Evolutionary conservation across 108 stramenopile species (phyloP), one percentile per base, ranked within the genome.

Genomic region (Asterionellopsis glacialis): DNA sequence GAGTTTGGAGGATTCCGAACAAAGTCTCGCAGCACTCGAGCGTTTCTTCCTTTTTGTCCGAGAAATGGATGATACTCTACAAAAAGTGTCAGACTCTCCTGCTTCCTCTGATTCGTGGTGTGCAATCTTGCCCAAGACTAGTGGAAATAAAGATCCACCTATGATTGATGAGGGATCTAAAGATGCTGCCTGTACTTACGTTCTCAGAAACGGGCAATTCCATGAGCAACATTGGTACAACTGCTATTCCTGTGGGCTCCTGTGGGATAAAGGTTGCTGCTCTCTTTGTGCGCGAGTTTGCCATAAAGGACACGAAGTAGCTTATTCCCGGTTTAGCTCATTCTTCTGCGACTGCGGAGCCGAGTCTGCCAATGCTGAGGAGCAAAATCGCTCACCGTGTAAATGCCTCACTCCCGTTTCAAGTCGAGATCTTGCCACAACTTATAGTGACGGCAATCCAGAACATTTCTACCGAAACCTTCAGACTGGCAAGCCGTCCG

Each of bases 341-440:
- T 94, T 94, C 64, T 94, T 94, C 72, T 94, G 93, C 55, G 93
- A 94, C 65, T 94, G 93, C 72, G 93, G 87, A 9, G 89, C 87
- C 4, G 83, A 88, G 52, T 70, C 70, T 25, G 70, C 65, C 41
- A 49, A 47, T 41, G 72, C 69, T 16, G 61, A 28, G 6, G 74
- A 69, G 55, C 57, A 70, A 47, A 73, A 65, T 41, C 63, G 85
- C 15, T 66, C 69, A n/a, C 55, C 67, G 0, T 90, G 89, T 69
- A 73, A 75, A 59, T 90, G 89, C 55, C 57, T 90, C n/a, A 51
- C 74, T 26, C 74, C 79, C 47, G 11, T 87, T 0, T 62, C 81
- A 25, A 58, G 56, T 7, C 33, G 27, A 59, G 58, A 25, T 33
- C 33, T 33, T 33, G 33, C 33, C 33, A 33, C 33, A 33, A 33